A percentile compares a stretch with the other conserved stretches of the same genome.
Conservation (phyloP, 768 basidiomycete species). For the Boletus rufocinnamomeus region DNA sequence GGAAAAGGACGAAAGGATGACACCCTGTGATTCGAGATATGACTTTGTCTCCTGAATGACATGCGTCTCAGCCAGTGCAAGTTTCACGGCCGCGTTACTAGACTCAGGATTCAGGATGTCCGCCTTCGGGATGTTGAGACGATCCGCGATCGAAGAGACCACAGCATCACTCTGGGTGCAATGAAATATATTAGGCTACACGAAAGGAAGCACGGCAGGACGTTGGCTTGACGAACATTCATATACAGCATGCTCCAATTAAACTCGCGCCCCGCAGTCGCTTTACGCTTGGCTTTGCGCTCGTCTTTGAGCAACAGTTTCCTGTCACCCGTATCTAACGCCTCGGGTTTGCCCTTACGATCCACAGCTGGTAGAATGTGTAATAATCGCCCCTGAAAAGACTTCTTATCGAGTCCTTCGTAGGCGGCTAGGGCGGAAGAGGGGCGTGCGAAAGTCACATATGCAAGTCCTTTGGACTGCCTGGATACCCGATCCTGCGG, state of each 20-base stretch:
- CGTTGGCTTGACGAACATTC: slow-evolving; percentile 71
- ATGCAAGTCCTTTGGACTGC: slow-evolving; percentile 62
- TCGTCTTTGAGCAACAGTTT: slow-evolving; percentile 62
- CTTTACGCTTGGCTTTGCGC: slow-evolving; percentile 59
- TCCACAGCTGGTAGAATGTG: slow-evolving; percentile 89
- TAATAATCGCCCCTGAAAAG: slow-evolving; percentile 89
- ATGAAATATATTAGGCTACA: slow-evolving; percentile 25
- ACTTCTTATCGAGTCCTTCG: slow-evolving; percentile 73
- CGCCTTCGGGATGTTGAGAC: slow-evolving; percentile 84
- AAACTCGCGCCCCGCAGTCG: slow-evolving; percentile 73
- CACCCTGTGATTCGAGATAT: slow-evolving; percentile 80
- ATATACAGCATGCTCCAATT: slow-evolving; percentile 96
- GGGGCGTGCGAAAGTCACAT: slow-evolving; percentile 51
- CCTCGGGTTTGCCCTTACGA: slow-evolving; percentile 49
- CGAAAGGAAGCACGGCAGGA: slow-evolving; percentile 18
- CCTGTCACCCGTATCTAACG: slow-evolving; percentile 43
- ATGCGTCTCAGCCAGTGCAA: slow-evolving; percentile 95
- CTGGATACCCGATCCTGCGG: slow-evolving; percentile 50
- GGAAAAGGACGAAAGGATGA: slow-evolving; percentile 60
- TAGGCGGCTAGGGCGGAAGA: slow-evolving; percentile 67
- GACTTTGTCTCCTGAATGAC: slow-evolving; percentile 93
- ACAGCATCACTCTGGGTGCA: slow-evolving; percentile 86
- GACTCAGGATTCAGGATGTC: slow-evolving; percentile 86
- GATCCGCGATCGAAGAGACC: slow-evolving; percentile 82
- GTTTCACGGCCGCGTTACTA: slow-evolving; percentile 84